Percentiles rank a stretch among this genome's conserved stretches.
Conservation (phyloP, 495 filamentous ascomycete species). For the Lineolata rhizophorae region DNA sequence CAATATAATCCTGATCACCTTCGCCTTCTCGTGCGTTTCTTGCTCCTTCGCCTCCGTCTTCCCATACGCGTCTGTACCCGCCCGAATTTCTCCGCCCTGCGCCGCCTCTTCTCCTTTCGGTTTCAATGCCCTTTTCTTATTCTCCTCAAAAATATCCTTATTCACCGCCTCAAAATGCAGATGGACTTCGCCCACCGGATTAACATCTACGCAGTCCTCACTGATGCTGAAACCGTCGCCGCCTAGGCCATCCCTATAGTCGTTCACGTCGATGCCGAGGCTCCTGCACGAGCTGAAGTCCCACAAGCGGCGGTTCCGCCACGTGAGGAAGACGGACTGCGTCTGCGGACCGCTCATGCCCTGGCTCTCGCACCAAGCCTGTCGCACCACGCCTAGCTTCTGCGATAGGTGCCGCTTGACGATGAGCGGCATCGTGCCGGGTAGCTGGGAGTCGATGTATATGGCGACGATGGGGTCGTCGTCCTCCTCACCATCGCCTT, state of each 20-base stretch:
- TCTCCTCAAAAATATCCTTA: constrained; percentile 2
- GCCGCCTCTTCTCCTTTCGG: constrained; percentile 24
- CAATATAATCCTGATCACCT: constrained; percentile 30
- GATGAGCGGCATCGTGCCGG: constrained; percentile 36
- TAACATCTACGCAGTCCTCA: constrained; percentile 8
- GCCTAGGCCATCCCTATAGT: constrained; percentile 17
- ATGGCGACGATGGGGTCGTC: constrained; percentile 32
- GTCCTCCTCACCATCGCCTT: neutral
- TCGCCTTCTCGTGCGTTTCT: constrained; percentile 11
- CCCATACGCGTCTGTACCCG: neutral
- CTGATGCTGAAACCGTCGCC: constrained; percentile 11
- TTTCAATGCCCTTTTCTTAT: constrained; percentile 27
- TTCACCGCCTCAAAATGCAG: no score
- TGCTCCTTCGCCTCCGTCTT: constrained; percentile 25
- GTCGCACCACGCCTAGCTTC: constrained; percentile 37
- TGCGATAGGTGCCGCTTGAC: constrained; percentile 46
- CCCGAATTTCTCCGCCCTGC: neutral
- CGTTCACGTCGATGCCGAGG: constrained; percentile 30
- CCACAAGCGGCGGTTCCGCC: constrained; percentile 51
- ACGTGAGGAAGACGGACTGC: constrained; percentile 47
- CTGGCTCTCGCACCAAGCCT: constrained; percentile 45
- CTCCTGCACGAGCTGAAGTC: constrained; percentile 50
- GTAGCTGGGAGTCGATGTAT: constrained; percentile 46
- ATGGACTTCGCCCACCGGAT: constrained; percentile 15
- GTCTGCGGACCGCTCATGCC: constrained; percentile 24